Percentiles rank a stretch among this genome's conserved stretches.
Evolutionary conservation across 73 alveolate genomes (phyloP).

Genomic region (Stentor coeruleus): DNA sequence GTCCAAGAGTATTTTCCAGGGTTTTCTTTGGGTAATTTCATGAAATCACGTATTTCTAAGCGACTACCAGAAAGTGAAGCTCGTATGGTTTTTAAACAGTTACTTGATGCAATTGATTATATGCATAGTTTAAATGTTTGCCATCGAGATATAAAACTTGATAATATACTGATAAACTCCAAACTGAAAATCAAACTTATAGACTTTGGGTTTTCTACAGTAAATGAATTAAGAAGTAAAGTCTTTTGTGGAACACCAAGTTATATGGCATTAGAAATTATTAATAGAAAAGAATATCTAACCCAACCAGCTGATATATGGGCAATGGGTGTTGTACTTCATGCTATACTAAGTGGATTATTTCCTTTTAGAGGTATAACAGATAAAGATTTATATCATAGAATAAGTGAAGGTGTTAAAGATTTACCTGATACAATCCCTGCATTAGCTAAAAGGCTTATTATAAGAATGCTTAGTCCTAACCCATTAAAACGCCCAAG

Average conservation of each 20-base stretch:
- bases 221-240: conserved; percentile 42
- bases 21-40: conserved; percentile 67
- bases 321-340: conserved; percentile 81
- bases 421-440: conserved; percentile 18
- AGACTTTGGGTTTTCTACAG: conserved; percentile 71
- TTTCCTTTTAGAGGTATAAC: conserved; percentile 74
- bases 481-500: conserved; percentile 15
- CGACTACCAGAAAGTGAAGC: conserved; percentile 74
- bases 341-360: conserved; percentile 64
- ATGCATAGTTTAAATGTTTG: conserved; percentile 74
- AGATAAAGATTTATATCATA: conserved; percentile 17
- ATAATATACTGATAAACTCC: conserved; percentile 69
- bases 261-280: conserved; percentile 87
- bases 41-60: conserved; percentile 50
- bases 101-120: conserved; percentile 71
- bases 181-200: conserved; percentile 69
- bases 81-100: conserved; percentile 61
- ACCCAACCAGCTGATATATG: conserved; percentile 73
- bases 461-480: background rate
- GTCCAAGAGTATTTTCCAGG: conserved; percentile 85
- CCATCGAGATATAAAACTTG: conserved; percentile 91
- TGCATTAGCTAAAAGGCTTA: conserved; percentile 14
- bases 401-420: background rate
- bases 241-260: conserved; percentile 91
- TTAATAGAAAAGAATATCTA: conserved; percentile 49